Evolutionary conservation across 2,329 filamentous ascomycete species (phyloP), one percentile per base, ranked within the genome.

Genomic region (Cordyceps militaris): DNA sequence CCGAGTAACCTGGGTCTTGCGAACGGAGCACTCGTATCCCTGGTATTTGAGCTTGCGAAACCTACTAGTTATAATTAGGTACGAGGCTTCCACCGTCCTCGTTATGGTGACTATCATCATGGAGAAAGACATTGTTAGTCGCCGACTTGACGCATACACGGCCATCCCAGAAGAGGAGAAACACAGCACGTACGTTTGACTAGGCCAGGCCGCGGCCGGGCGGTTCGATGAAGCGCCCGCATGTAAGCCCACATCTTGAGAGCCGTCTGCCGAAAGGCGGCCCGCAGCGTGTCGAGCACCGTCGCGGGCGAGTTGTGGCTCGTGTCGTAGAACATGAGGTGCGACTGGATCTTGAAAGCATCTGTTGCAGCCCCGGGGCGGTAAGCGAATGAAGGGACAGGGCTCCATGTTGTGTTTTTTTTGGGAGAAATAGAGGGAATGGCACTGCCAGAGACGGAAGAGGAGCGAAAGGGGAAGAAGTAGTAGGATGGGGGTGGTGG

Each of bases 301-400:
- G 85, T 89, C 4, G 69, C 63, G 8, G 80, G 68, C 3, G 84
- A 82, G 73, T 97, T 97, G 75, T 93, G 86, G 3, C 78, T 73
- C 4, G 88, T 89, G 69, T 95, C 91, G 65, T 89, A 86, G 69
- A 91, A 88, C 85, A 95, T 92, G 51, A 84, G 77, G 65, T 94
- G 88, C 53, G 91, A 86, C 68, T 96, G 90, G 54, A 94, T 84
- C 69, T 91, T 92, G 76, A 97, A 91, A 3, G 84, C 74, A 65
- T 79, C 80, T 83, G 52, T 34, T 2, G 9, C 10, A 16, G 34
- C n/a, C n/a, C n/a, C 14, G 42, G 19, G n/a, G 19, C 4, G 10
- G 36, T 52, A 7, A 51, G 34, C 24, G 10, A 26, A 26, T 24
- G 32, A 34, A 38, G 16, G 13, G 11, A 24, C 13, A n/a, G 13